Base-by-base conservation (phyloP, 345 rosid genomes). In the Euphorbia pulcherrima region DNA sequence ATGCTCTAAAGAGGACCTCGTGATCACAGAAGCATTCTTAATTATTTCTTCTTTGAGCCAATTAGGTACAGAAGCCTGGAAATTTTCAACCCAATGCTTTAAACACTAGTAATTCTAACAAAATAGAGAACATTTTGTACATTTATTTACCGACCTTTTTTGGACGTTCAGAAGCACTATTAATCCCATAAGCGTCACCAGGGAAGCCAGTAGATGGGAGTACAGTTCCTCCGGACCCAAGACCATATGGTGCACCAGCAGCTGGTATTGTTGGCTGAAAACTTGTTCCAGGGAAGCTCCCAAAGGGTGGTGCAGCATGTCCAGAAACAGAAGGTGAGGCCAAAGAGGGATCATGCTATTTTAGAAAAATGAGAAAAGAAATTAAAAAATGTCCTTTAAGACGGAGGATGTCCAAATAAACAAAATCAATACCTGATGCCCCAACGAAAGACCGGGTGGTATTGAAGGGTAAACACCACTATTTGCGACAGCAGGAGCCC, bases 21-120 rank as follows among this genome's bases (percentile, higher is more conserved):
- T 70, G 72, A 84, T 76, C 64, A 84, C 79, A 39, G 89, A 83
- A 83, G 90, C 93, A 65, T 83, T 89, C 88, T 90, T 92, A 64
- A 87, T 81, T 68, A 95, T 82, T 80, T 95, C 98, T 73, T 92
- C 99, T 79, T 87, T 87, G 59, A 95, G 97, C 99, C 99, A 95
- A 76, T 86, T 87, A 76, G 99, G 99, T 54, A 95, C 92, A 70
- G 88, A 79, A 60, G 84, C 91, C 99, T 95, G 87, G 70, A 77
- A 79, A 76, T 8, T 50, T 56, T 57, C 39, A 53, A 68, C 12
- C 28, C 18, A 1, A 28, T 57, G 8, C 18, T 57, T 67, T 59
- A 62, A 30, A 44, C 18, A 66, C 37, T 27, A 28, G 7, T 61
- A 37, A 37, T 48, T 71, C 61, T 55, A 20, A 56, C 35, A 37